Evolutionary conservation across 2,329 filamentous ascomycete species (phyloP), one percentile per base, ranked within the genome.

Genomic region (Arthrobotrys megalospora): DNA sequence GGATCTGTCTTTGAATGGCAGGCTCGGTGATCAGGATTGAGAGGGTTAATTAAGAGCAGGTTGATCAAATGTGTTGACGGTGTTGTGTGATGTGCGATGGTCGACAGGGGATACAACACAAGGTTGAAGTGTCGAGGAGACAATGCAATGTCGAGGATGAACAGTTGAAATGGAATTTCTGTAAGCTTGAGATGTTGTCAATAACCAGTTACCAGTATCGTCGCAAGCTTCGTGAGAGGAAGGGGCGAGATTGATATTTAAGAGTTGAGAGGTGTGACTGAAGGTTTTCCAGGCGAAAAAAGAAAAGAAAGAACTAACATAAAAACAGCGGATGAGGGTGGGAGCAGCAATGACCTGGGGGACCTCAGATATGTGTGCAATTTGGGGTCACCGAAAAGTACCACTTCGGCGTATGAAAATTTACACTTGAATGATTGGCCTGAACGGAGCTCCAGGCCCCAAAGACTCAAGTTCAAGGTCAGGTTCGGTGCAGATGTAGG

Each of bases 231-330:
- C 58, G 38, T 21, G 60, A 53, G 50, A 64, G 63, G 75, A 78
- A 78, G 75, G 75, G 75, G 75, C 63, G 12, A 68, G 62, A 47
- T 55, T 78, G 66, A 68, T 72, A 78, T 78, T 78, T 78, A 78
- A 72, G 36, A 43, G 60, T 50, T 52, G 48, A 63, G 62, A 67
- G 62, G 50, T 53, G 65, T 66, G 65, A 24, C 16, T 43, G 45
- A 55, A 45, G 41, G 68, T 48, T 55, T 38, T 32, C 41, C 16
- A 12, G 34, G 36, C 48, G 55, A 48, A 66, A 68, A 64, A 72
- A 36, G 60, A 60, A 73, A 64, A 41, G 36, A 60, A 60, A 67
- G 47, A 28, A 55, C 63, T 63, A 67, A 58, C 19, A 60, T 73
- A 38, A 66, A 73, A 73, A 47, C 69, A 66, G 69, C 41, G 50